Base-by-base conservation (phyloP, 23 red algal genomes). In the Gracilaria domingensis region DNA sequence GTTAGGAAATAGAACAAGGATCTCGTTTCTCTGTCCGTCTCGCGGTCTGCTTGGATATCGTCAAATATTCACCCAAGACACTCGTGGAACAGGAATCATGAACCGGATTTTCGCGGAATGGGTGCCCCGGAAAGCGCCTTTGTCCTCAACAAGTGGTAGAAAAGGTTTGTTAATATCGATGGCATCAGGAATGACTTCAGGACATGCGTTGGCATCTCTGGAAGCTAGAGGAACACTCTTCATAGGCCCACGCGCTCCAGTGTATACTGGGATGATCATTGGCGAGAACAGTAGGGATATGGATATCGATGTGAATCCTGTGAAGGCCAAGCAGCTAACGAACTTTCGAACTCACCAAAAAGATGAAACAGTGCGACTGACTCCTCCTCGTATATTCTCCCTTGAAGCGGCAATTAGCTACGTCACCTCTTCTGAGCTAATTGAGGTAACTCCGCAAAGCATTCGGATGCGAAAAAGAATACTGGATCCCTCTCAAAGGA, bases 231-330 rank as follows among this genome's bases (percentile, higher is more conserved):
- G 93, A 57, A 61, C 79, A 32, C 79, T 95, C 25, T 95, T 91
- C 66, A 59, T 95, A 50, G 76, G 81, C 9, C 79, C 93, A 24
- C 85, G 88, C 1, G 81, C 90, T 59, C 58, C 93, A 25, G 93
- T 98, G 4, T 98, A 98, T 71, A 88, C 74, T 26, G 89, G 90
- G 47, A 91, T 93, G 85, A 92, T 98, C 58, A 88, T 98, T 53
- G 96, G 96, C 35, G 88, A 93, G 59, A 82, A 82, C 58, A 88
- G 70, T 53, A 80, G 92, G 49, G 84, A 61, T 18, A 80, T 85
- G 75, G 93, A 98, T 76, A 77, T 98, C 56, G 84, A 94, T 57
- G 93, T 98, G 49, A 98, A 98, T 74, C 88, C 90, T 25, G 88
- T 88, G 17, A 88, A 90, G 36, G 75, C 51, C 24, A 98, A 98